These are phyloP conservation scores for Tagetes patula DNA, from an alignment of 129 eudicot species.

Conservation along the genomic window DNA sequence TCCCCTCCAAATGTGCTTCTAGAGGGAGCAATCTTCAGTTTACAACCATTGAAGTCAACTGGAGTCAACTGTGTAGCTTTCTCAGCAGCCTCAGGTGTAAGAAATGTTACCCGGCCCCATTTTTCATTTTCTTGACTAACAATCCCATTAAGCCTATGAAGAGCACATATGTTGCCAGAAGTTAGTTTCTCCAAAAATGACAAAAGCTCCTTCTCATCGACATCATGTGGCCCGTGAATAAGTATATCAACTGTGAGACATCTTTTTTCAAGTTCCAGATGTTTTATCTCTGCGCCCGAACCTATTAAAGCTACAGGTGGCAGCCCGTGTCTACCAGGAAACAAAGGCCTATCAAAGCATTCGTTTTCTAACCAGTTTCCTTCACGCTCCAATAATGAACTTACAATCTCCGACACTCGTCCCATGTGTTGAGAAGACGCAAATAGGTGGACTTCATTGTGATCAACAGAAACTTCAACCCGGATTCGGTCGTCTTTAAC, in stretches of 20 bases:
- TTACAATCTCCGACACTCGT: slow-evolving; percentile 47
- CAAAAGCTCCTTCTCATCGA: slow-evolving; percentile 74
- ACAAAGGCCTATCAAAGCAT: slow-evolving; percentile 73
- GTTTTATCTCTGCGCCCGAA: slow-evolving; percentile 87
- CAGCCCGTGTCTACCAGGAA: slow-evolving; percentile 49
- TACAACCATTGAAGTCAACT: slow-evolving; percentile 38
- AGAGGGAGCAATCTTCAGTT: slow-evolving; percentile 50
- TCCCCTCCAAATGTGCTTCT: slow-evolving; percentile 49
- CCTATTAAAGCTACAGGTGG: slow-evolving; percentile 85
- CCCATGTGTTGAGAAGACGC: slow-evolving; percentile 59
- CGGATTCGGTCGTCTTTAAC: slow-evolving; percentile 61
- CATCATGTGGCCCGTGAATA: slow-evolving; percentile 35
- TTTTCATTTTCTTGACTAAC: slow-evolving; percentile 52
- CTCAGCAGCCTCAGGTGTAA: slow-evolving; percentile 71
- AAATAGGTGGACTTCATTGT: slow-evolving; percentile 52
- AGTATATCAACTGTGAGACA: slow-evolving; percentile 70
- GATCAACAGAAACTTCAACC: slow-evolving; percentile 61
- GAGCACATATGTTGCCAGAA: slow-evolving; percentile 53
- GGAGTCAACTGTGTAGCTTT: slow-evolving; percentile 42
- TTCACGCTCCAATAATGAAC: slow-evolving; percentile 54
- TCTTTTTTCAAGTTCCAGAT: slow-evolving; percentile 74
- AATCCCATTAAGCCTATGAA: slow-evolving; percentile 47
- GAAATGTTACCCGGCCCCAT: slow-evolving; percentile 87
- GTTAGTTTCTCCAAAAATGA: slow-evolving; percentile 45
- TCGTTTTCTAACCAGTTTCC: slow-evolving; percentile 60